Evolutionary conservation across 192 early-diverging fungal species (phyloP).

Genomic region (Rhizoclosmatium globosum): DNA sequence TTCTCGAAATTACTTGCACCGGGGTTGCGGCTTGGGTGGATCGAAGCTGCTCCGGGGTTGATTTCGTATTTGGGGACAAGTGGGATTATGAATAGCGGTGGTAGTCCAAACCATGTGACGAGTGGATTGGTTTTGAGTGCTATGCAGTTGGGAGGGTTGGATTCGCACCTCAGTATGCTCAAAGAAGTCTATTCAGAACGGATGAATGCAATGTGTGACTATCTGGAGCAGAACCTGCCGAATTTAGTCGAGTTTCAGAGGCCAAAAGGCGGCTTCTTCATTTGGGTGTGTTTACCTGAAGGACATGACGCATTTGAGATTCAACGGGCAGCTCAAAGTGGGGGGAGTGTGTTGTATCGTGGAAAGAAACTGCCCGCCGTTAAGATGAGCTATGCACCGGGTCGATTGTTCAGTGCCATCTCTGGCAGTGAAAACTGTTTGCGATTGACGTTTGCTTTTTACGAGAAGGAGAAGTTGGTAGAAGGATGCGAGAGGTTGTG

Average conservation of each 20-base stretch:
- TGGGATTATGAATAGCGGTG: conserved; percentile 46
- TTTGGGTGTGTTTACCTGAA: conserved; percentile 47
- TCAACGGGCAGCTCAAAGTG: conserved; percentile 5
- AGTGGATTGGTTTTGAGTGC: conserved; percentile 11
- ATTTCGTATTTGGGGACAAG: conserved; percentile 23
- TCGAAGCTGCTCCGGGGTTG: conserved; percentile 45
- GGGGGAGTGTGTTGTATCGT: not conserved
- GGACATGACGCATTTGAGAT: conserved; percentile 26
- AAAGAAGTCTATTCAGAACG: conserved; percentile 29
- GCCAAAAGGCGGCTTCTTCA: conserved; percentile 55
- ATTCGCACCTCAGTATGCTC: conserved; percentile 38
- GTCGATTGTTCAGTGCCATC: conserved; percentile 37
- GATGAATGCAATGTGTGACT: conserved; percentile 24
- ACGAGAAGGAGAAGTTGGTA: conserved; percentile 41
- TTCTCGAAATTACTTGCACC: conserved; percentile 56
- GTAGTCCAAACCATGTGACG: conserved; percentile 43
- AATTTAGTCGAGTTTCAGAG: conserved; percentile 6
- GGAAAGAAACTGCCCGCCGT: conserved; percentile 22
- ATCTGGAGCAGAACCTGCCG: conserved; percentile 39
- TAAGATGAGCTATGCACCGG: conserved; percentile 50
- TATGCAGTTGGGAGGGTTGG: conserved; percentile 20
- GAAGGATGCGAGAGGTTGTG: conserved; percentile 51
- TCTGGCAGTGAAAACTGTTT: conserved; percentile 37
- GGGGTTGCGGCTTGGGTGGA: conserved; percentile 56
- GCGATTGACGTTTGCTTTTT: conserved; percentile 50